Evolutionary conservation across 208 protist genomes (phyloP).

Genomic region (Leishmania lainsoni): DNA sequence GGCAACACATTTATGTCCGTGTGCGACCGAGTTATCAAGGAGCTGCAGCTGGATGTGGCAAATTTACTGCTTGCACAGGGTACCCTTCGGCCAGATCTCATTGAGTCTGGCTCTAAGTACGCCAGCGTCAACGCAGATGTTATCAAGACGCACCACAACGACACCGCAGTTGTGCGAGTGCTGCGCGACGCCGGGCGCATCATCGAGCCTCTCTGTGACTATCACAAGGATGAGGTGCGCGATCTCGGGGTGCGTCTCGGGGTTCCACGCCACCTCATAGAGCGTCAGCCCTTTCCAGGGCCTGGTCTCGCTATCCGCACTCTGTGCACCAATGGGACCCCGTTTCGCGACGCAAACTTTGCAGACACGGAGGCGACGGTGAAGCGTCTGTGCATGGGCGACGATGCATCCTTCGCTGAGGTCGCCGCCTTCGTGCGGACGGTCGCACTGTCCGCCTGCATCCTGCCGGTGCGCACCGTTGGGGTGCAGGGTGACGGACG

Average conservation of each 20-base stretch:
- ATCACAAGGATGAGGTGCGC: slow-evolving; percentile 98
- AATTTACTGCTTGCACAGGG: slow-evolving; percentile 92
- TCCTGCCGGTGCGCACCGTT: slow-evolving; percentile 95
- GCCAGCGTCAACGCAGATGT: slow-evolving; percentile 88
- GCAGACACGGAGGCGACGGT: slow-evolving; percentile 44
- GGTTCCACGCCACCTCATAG: slow-evolving; percentile 92
- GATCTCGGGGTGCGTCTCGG: slow-evolving; percentile 94
- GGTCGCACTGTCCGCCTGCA: slow-evolving; percentile 32
- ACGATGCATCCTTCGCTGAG: slow-evolving; percentile 10
- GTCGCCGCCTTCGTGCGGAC: slow-evolving; percentile 8
- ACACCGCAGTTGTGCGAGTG: slow-evolving; percentile 94
- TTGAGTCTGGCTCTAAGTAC: slow-evolving; percentile 93
- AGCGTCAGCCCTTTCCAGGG: slow-evolving; percentile 96
- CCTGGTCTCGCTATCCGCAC: slow-evolving; percentile 97
- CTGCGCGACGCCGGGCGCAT: slow-evolving; percentile 94
- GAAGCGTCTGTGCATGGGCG: slow-evolving; percentile 31
- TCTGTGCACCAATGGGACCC: slow-evolving; percentile 88
- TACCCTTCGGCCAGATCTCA: slow-evolving; percentile 97
- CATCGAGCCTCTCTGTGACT: slow-evolving; percentile 97
- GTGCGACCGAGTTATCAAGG: slow-evolving; percentile 72
- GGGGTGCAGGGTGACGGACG: slow-evolving; percentile 97
- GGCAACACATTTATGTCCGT: slow-evolving; percentile 98
- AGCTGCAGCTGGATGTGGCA: slow-evolving; percentile 66
- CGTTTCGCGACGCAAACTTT: slow-evolving; percentile 54
- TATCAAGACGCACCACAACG: slow-evolving; percentile 99